Evolutionary conservation across 768 basidiomycete species (phyloP), one percentile per base, ranked within the genome.

Genomic region (Mycena filopes): DNA sequence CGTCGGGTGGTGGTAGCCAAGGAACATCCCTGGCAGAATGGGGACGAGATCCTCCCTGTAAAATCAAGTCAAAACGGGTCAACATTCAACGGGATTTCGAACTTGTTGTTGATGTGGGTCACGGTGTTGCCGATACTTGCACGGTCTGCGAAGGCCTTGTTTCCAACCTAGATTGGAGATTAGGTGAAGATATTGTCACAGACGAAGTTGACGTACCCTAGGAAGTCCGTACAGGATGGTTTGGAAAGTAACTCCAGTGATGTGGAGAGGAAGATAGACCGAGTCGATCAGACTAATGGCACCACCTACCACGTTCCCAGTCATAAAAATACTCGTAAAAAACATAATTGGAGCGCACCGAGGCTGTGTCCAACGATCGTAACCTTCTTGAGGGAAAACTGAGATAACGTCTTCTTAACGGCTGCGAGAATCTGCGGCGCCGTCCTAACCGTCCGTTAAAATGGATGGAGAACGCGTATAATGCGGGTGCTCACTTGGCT

Each of bases 91-190:
- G 31, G 42, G 46, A 11, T 43, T 2, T 58, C 76, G 41, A 60
- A 77, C 80, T 75, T 76, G 75, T 90, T 89, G 72, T 84, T 88
- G 72, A 90, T 81, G 63, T 84, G 88, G 4, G 81, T 84, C 48
- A 88, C 68, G 15, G 76, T 64, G 41, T 78, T 48, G 46, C 84
- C 75, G 13, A 80, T 74, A 65, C 89, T 85, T 51, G 88, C 82
- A 68, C 83, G 84, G 68, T 87, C 68, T 1, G 87, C 88, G 63
- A 89, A 90, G 2, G 79, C 86, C 71, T 84, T 81, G 74, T 88
- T 86, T 4, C 87, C 86, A 64, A 82, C 79, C 78, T 83, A 58
- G 40, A 36, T 40, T 81, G 31, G 45, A 9, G 21, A 5, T 46
- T 41, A 20, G 10, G 42, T 16, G 21, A n/a, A 26, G 25, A 33